Percentiles rank a stretch among this genome's conserved stretches.
Conservation (phyloP, 2,329 filamentous ascomycete species). For the Capronia epimyces region DNA sequence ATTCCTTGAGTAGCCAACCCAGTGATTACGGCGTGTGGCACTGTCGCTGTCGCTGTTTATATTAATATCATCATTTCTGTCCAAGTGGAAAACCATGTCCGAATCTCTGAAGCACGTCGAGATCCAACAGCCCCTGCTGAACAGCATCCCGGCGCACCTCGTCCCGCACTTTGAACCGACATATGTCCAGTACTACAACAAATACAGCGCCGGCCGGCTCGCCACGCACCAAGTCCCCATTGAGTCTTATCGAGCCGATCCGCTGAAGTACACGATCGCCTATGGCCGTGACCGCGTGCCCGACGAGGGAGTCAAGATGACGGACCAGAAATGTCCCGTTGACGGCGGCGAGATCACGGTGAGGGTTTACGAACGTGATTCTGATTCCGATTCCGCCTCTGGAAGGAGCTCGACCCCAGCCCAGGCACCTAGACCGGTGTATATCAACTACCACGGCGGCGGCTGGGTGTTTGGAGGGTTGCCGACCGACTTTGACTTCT, state of each 20-base stretch:
- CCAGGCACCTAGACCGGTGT: slow-evolving; percentile 33
- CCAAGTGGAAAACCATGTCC: no score
- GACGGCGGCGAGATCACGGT: slow-evolving; percentile 38
- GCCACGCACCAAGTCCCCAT: slow-evolving; percentile 42
- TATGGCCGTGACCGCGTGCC: slow-evolving; percentile 39
- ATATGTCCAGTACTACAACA: slow-evolving; percentile 41
- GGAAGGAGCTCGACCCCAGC: no score
- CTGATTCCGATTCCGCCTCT: slow-evolving; percentile 30
- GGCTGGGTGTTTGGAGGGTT: slow-evolving; percentile 44
- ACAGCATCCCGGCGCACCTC: slow-evolving; percentile 39
- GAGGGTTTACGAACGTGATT: slow-evolving; percentile 38
- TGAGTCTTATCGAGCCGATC: slow-evolving; percentile 38
- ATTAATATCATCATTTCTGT: no score
- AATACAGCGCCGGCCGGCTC: slow-evolving; percentile 39
- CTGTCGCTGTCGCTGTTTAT: no score
- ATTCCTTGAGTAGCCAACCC: no score
- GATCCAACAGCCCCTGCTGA: slow-evolving; percentile 36
- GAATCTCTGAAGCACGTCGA: background rate
- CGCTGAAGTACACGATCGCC: slow-evolving; percentile 35
- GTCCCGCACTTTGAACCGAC: slow-evolving; percentile 38
- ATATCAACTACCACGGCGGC: slow-evolving; percentile 41
- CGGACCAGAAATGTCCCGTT: slow-evolving; percentile 39
- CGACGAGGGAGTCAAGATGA: slow-evolving; percentile 36
- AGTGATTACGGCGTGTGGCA: no score
- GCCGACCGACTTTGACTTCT: slow-evolving; percentile 37